These are phyloP conservation scores for Linnemannia elongata DNA, from an alignment of 192 early-diverging fungal species.

Conservation along the genomic window DNA sequence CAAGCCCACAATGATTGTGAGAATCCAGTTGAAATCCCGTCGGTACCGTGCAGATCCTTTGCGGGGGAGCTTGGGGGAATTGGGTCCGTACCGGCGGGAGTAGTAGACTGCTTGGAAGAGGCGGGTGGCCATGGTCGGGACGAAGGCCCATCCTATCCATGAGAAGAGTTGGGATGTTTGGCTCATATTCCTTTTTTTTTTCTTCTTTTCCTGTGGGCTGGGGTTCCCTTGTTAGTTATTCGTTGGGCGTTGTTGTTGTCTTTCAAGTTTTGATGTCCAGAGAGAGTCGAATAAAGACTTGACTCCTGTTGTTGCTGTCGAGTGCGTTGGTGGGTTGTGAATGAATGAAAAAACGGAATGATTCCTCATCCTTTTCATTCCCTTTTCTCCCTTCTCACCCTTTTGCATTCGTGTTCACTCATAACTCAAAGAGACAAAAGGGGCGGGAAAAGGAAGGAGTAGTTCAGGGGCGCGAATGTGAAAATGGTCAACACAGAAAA, in stretches of 20 bases:
- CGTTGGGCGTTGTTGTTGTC: not conserved
- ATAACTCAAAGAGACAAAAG: not conserved
- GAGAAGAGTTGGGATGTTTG: not conserved
- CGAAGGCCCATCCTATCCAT: not conserved
- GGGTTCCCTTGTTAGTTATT: not conserved
- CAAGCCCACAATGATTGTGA: not conserved
- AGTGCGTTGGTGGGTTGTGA: not conserved
- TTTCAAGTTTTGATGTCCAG: not conserved
- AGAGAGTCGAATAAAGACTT: too few relatives aligned
- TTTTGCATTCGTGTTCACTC: not conserved
- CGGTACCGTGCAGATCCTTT: not conserved
- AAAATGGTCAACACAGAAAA: not conserved
- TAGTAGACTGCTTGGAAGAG: constrained; percentile 11
- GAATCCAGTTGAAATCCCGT: constrained; percentile 1
- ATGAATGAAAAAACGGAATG: not conserved
- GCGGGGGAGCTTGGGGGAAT: not conserved
- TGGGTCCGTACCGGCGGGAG: not conserved
- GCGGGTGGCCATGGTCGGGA: constrained; percentile 2
- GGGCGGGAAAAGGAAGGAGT: not conserved
- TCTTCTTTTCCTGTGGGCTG: not conserved
- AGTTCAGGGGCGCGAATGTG: not conserved
- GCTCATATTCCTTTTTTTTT: not conserved
- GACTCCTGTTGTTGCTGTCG: not conserved
- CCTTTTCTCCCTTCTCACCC: not conserved
- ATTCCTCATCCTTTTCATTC: not conserved